These are phyloP conservation scores for Medicago arabica DNA, from an alignment of 306 rosid genomes.

Conservation along the genomic window DNA sequence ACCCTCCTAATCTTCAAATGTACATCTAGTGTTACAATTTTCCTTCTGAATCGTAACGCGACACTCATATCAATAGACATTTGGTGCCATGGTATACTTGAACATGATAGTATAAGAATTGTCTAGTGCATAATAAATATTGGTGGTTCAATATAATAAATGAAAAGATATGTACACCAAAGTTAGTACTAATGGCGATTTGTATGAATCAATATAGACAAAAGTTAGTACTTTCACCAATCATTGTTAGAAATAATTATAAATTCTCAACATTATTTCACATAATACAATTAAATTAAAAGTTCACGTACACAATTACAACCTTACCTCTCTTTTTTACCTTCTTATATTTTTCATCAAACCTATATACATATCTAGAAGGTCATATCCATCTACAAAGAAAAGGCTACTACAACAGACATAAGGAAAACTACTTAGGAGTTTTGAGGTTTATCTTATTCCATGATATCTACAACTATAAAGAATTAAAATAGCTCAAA, in stretches of 20 bases:
- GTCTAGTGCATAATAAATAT: background rate
- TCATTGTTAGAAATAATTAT: background rate
- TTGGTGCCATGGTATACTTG: too few species aligned
- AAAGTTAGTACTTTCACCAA: slow-evolving; percentile 13
- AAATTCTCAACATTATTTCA: slow-evolving; percentile 10
- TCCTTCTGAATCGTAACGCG: too few species aligned
- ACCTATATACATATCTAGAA: slow-evolving; percentile 72
- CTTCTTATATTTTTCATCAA: slow-evolving; percentile 52
- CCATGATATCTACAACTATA: slow-evolving; percentile 38
- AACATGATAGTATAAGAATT: background rate
- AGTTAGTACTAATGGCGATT: background rate
- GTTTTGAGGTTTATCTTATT: slow-evolving; percentile 43
- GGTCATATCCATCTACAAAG: slow-evolving; percentile 48
- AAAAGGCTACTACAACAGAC: slow-evolving; percentile 49
- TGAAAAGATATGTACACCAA: background rate
- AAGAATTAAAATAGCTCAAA: too few species aligned
- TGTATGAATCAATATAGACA: background rate
- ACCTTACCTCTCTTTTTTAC: background rate
- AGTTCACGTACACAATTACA: slow-evolving; percentile 39
- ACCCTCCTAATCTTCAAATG: too few species aligned
- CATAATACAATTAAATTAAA: background rate
- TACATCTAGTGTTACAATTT: too few species aligned
- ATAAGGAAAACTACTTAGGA: slow-evolving; percentile 37
- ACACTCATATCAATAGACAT: too few species aligned
- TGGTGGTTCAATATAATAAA: background rate